Conservation (phyloP, 129 eudicot genomes). For the Saposhnikovia divaricata region DNA sequence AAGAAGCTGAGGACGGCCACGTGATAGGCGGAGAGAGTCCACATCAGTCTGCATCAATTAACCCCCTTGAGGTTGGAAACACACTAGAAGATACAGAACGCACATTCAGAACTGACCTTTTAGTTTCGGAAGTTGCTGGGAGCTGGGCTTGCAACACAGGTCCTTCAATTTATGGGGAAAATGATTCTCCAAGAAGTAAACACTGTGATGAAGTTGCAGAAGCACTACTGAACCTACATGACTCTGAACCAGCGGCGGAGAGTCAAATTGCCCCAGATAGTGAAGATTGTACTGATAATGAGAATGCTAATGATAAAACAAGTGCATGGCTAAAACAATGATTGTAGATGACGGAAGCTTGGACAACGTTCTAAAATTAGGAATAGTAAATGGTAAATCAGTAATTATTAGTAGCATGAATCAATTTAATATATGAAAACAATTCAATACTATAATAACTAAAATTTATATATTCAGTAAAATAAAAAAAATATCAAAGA, state of each 20-base stretch:
- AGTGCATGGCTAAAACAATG: no score
- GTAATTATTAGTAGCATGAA: no score
- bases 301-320: no score
- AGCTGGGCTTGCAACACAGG: constrained; percentile 78
- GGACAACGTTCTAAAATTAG: no score
- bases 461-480: no score
- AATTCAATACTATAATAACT: no score
- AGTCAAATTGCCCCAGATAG: no score
- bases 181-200: constrained; percentile 53
- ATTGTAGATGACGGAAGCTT: no score
- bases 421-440: no score
- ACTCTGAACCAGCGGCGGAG: constrained; percentile 62
- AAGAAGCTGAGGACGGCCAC: constrained; percentile 28
- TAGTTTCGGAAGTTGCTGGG: constrained; percentile 88
- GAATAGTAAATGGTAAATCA: no score
- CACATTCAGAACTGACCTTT: constrained; percentile 62
- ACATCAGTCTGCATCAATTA: constrained; percentile 25
- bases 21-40: constrained; percentile 12
- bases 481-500: no score
- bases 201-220: constrained; percentile 26
- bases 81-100: constrained; percentile 49
- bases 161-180: constrained; percentile 82
- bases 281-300: no score
- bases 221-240: constrained; percentile 21
- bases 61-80: constrained; percentile 21